A percentile compares a stretch with the other conserved stretches of the same genome.
Conservation (phyloP, 495 filamentous ascomycete genomes). For the Neurospora terricola region DNA sequence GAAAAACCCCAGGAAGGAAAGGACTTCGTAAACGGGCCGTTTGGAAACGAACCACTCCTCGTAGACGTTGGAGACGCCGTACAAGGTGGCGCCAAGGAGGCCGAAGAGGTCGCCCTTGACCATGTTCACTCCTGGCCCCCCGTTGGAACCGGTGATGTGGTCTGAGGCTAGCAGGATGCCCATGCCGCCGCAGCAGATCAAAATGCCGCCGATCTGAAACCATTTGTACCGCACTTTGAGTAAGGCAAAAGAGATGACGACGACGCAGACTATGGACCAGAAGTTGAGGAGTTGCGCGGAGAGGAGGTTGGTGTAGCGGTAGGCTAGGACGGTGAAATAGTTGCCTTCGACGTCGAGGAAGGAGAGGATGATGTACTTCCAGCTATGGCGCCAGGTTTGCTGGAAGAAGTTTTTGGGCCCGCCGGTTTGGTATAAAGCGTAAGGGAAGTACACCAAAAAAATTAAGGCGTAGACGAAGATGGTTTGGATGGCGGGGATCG, state of each 20-base stretch:
- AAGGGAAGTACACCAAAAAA: constrained; percentile 65
- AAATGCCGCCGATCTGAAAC: constrained; percentile 74
- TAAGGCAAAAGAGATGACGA: constrained; percentile 70
- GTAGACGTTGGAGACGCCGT: constrained; percentile 80
- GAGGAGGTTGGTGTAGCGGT: constrained; percentile 82
- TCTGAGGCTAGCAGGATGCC: constrained; percentile 81
- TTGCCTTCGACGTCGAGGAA: constrained; percentile 96
- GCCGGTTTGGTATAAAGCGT: constrained; percentile 64
- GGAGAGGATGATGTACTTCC: constrained; percentile 88
- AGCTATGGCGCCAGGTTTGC: constrained; percentile 60
- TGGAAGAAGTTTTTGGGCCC: constrained; percentile 50
- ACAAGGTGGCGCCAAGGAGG: constrained; percentile 77
- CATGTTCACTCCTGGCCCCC: constrained; percentile 53
- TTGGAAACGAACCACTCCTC: constrained; percentile 91
- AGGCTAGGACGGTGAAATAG: constrained; percentile 93
- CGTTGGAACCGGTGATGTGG: constrained; percentile 64
- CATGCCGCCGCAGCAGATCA: constrained; percentile 88
- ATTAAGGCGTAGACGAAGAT: constrained; percentile 91
- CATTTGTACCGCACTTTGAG: constrained; percentile 80
- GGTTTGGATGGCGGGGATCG: constrained; percentile 93
- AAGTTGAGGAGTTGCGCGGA: constrained; percentile 96
- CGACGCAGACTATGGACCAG: constrained; percentile 94
- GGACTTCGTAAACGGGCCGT: constrained; percentile 82
- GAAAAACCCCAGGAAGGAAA: constrained; percentile 84
- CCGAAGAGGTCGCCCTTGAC: constrained; percentile 91